phyloP scores from a whole-genome alignment of 2,329 filamentous ascomycete genomes.

The Diaporthe sp. region DNA sequence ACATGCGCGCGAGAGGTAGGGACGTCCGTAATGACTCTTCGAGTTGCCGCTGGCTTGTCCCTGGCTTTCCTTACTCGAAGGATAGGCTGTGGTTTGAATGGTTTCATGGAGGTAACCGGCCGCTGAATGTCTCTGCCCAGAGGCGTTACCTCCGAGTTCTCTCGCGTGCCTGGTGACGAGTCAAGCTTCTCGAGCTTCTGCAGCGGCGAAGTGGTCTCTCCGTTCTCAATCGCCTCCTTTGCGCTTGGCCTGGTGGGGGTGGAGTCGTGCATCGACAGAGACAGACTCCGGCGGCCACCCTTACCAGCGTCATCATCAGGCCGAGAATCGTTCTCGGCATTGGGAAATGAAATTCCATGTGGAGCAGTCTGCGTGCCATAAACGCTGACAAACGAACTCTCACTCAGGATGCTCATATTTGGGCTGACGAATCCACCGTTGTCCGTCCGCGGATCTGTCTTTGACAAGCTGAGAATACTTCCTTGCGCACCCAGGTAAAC shows the following conservation, averaged over 20 bases:
- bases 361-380: constrained; percentile 64
- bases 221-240: constrained; percentile 25
- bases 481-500: constrained; percentile 67
- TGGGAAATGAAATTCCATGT: constrained; percentile 45
- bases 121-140: constrained; percentile 9
- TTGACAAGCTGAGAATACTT: constrained; percentile 66
- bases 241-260: constrained; percentile 45
- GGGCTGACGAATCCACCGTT: constrained; percentile 66
- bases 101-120: constrained; percentile 19
- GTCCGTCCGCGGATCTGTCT: constrained; percentile 59
- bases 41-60: constrained; percentile 59
- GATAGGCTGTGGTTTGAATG: constrained; percentile 21
- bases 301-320: constrained; percentile 60
- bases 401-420: constrained; percentile 74
- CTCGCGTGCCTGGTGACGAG: constrained; percentile 45
- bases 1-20: constrained; percentile 57
- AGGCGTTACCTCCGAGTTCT: constrained; percentile 37
- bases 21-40: constrained; percentile 65
- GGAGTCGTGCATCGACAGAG: constrained; percentile 41
- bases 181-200: constrained; percentile 65
- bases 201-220: constrained; percentile 58
- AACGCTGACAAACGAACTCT: constrained; percentile 76
- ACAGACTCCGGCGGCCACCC: constrained; percentile 59
- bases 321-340: constrained; percentile 53
- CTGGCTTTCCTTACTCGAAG: constrained; percentile 53